phyloP scores from a whole-genome alignment of 768 basidiomycete genomes.

The Mycena indigotica region DNA sequence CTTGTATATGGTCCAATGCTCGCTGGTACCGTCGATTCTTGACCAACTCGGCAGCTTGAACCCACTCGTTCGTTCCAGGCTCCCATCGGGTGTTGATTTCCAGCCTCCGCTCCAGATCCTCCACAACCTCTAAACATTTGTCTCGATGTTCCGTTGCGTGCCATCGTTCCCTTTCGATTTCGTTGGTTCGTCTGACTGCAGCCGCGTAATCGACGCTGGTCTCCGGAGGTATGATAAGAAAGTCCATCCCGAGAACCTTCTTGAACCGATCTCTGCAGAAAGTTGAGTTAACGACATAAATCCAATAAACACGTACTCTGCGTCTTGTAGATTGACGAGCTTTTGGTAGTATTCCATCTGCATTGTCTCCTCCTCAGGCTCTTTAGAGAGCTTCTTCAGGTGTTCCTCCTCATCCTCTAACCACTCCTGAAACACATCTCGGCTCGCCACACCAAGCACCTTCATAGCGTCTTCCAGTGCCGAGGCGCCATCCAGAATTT shows the following conservation, averaged over 20 bases:
- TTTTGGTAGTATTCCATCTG: slow-evolving; percentile 16
- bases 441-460: neutral
- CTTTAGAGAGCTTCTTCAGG: slow-evolving; percentile 3
- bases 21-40: slow-evolving; percentile 4
- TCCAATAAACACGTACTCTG: neutral
- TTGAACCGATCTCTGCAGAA: neutral
- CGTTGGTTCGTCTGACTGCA: neutral
- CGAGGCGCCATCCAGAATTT: neutral
- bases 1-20: slow-evolving; percentile 5
- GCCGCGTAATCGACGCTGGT: neutral
- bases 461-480: neutral
- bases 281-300: neutral
- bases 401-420: slow-evolving; percentile 5
- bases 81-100: neutral
- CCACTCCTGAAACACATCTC: slow-evolving; percentile 9
- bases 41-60: neutral
- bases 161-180: neutral
- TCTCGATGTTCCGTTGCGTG: neutral
- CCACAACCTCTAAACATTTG: neutral
- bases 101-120: neutral
- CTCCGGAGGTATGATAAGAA: no score
- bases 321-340: neutral
- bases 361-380: slow-evolving; percentile 12
- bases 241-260: neutral
- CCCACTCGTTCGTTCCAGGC: neutral